Evolutionary conservation across 2,329 filamentous ascomycete species (phyloP).

Genomic region (Xylaria sp.): DNA sequence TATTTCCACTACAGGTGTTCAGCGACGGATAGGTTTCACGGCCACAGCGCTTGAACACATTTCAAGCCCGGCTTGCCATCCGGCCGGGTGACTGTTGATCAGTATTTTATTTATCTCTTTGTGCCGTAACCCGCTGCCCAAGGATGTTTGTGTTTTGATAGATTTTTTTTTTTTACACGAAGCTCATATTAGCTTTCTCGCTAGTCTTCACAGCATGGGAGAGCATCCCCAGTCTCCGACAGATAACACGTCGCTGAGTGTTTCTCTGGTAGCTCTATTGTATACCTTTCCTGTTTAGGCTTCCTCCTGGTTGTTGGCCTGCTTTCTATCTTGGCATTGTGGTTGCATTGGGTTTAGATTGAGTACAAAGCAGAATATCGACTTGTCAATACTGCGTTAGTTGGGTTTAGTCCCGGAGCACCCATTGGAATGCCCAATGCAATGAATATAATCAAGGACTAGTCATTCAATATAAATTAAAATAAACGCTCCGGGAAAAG

Average conservation of each 20-base stretch:
- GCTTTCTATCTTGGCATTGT: conserved; percentile 23
- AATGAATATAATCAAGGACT: conserved; percentile 25
- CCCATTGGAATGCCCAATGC: conserved; percentile 15
- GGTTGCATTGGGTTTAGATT: conserved; percentile 39
- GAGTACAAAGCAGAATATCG: conserved; percentile 26
- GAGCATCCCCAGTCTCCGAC: background rate
- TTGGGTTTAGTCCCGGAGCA: background rate
- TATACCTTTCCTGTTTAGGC: conserved; percentile 27
- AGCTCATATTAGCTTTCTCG: conserved; percentile 16
- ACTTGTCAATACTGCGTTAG: conserved; percentile 6
- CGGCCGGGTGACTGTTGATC: conserved; percentile 19
- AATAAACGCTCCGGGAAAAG: conserved; percentile 3
- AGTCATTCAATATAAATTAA: conserved; percentile 30
- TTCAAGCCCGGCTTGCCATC: background rate
- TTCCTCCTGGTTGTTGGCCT: conserved; percentile 18
- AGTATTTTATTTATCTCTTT: conserved; percentile 1
- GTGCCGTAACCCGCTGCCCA: conserved; percentile 11
- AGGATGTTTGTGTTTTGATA: conserved; percentile 10
- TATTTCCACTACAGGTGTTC: conserved; percentile 31
- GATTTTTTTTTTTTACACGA: conserved; percentile 11
- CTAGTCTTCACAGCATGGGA: background rate
- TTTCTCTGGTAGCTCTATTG: conserved; percentile 23
- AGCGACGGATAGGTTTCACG: conserved; percentile 38
- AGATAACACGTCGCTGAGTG: conserved; percentile 9
- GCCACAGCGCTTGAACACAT: conserved; percentile 2